Evolutionary conservation across 768 basidiomycete genomes (phyloP), one percentile per base, ranked within the genome.

Genomic region (Russula sp.): DNA sequence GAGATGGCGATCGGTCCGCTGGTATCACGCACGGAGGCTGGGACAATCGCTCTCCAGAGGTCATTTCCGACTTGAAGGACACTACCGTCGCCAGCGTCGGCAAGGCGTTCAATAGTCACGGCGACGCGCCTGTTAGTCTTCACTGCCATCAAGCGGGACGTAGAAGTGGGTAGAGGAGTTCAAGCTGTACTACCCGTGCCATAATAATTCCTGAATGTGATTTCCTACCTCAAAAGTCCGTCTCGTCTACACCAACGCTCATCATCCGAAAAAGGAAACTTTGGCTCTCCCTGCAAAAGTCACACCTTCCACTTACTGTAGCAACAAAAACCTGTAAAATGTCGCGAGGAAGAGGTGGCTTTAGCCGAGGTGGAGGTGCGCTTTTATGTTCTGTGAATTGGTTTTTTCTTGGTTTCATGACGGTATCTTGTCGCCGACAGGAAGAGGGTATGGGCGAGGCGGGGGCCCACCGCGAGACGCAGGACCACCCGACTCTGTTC

Each of bases 401-500:
- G 3, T 55, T 42, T 35, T 37, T 18, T 39, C 27, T 7, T 13
- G 32, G 39, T 55, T 18, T 45, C 22, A 58, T 22, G n/a, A 44
- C 27, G 18, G 13, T 47, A n/a, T 49, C 6, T 37, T 45, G 40
- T 70, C 73, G 56, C 57, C 27, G 1, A 11, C 47, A 78, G 84
- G 77, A 57, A 80, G 87, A 34, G 86, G 87, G 32, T 82, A 80
- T 8, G 83, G 84, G n/a, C 78, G 89, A 10, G 86, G 88, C 45
- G 87, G 87, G 50, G 87, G 44, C 11, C 66, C 66, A 66, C 87
- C 85, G 64, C 80, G 88, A 49, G 89, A 92, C 70, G 62, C 76
- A 18, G 91, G 91, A 10, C 91, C 91, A 70, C 91, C 91, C 52
- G 89, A 90, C 50, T 81, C 80, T 55, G 89, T 93, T 20, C 73